A percentile compares a stretch with the other conserved stretches of the same genome.
These are phyloP conservation scores for Penicillium egyptiacum DNA, from an alignment of 495 filamentous ascomycete species.

Conservation along the genomic window DNA sequence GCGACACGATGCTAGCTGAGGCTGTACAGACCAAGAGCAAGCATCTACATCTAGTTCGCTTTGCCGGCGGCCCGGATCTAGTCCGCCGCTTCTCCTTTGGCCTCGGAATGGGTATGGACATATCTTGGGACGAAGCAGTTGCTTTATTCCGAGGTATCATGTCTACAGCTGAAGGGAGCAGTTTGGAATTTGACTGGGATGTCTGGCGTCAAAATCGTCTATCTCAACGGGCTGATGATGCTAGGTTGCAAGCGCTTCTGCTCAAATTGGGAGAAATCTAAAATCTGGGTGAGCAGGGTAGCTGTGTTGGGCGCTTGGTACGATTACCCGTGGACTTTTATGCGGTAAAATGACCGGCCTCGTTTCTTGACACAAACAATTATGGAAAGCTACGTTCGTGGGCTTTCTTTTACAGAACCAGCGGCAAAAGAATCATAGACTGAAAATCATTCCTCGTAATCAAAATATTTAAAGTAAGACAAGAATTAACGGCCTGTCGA, in stretches of 20 bases:
- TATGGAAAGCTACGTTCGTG: neutral
- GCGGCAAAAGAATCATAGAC: conserved; percentile 48
- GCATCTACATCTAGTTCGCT: neutral
- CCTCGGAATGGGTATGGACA: conserved; percentile 11
- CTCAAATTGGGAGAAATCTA: neutral
- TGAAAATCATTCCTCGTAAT: neutral
- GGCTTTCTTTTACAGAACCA: neutral
- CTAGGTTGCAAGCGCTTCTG: conserved; percentile 6
- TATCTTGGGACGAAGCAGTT: conserved; percentile 11
- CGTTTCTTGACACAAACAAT: too few species aligned
- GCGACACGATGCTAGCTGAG: conserved; percentile 3
- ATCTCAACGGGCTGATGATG: conserved; percentile 9
- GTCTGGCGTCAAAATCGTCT: conserved; percentile 8
- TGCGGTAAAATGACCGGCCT: too few species aligned
- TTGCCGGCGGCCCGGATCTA: conserved; percentile 6
- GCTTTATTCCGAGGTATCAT: conserved; percentile 9
- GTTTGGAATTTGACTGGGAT: conserved; percentile 6
- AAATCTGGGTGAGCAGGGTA: too few species aligned
- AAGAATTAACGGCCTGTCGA: neutral
- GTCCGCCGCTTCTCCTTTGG: conserved; percentile 15
- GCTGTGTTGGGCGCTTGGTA: too few species aligned
- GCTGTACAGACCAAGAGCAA: conserved; percentile 1
- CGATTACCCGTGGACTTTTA: too few species aligned
- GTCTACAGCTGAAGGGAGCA: conserved; percentile 6
- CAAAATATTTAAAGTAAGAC: neutral